Conservation (phyloP, 352 stramenopile species). For the Peronospora destructor region DNA sequence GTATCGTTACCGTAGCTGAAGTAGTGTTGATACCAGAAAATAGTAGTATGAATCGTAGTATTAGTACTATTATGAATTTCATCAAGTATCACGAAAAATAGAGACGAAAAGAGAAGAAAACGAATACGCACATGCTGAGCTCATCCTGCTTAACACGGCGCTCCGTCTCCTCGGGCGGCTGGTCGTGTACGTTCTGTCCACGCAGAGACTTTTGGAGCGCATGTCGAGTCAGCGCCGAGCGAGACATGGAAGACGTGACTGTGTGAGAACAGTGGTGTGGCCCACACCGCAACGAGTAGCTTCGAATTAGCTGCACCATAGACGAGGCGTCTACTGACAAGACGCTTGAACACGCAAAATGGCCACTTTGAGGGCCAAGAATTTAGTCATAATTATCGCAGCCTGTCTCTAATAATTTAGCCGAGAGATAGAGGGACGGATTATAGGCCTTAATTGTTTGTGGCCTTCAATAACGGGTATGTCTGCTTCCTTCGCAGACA, state of each 20-base stretch:
- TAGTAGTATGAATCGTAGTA: no score
- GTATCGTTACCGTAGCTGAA: slow-evolving; percentile 75
- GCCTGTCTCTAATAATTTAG: slow-evolving; percentile 35
- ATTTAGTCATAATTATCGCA: slow-evolving; percentile 23
- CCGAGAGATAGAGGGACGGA: slow-evolving; percentile 3
- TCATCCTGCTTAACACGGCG: slow-evolving; percentile 75
- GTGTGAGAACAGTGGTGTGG: neutral
- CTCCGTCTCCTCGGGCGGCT: slow-evolving; percentile 36
- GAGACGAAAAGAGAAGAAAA: neutral
- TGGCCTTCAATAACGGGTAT: slow-evolving; percentile 5
- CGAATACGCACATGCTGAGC: slow-evolving; percentile 57
- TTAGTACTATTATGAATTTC: no score
- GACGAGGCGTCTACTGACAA: no score
- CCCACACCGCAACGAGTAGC: neutral
- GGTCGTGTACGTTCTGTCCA: slow-evolving; percentile 24
- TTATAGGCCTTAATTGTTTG: slow-evolving; percentile 7
- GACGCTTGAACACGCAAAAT: slow-evolving; percentile 1
- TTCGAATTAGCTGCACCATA: no score
- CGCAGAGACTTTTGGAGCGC: slow-evolving; percentile 57
- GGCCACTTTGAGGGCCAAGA: neutral
- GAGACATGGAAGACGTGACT: slow-evolving; percentile 40
- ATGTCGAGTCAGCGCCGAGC: slow-evolving; percentile 62
- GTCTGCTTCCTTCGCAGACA: slow-evolving; percentile 26
- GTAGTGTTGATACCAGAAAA: neutral
- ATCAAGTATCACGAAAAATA: no score